Evolutionary conservation across 805 yeast species (phyloP).

Genomic region (Candida silvatica): DNA sequence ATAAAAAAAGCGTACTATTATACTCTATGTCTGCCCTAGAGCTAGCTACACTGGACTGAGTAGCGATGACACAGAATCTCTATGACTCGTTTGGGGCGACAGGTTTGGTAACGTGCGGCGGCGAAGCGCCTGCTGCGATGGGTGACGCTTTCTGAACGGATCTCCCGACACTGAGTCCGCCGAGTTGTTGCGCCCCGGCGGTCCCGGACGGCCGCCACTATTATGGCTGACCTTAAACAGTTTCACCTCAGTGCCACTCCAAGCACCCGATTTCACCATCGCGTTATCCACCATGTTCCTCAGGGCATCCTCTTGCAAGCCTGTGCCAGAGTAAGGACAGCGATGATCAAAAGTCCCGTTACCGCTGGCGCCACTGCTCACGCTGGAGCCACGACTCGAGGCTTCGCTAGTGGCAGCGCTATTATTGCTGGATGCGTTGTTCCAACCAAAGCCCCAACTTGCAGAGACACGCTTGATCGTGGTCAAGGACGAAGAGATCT

Average conservation of each 20-base stretch:
- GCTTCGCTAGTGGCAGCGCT: neutral
- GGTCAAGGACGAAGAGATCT: conserved; percentile 24
- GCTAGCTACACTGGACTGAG: no score
- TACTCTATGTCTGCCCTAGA: conserved; percentile 1
- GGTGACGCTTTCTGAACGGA: neutral
- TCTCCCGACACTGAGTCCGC: neutral
- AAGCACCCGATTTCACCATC: conserved; percentile 25
- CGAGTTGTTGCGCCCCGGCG: no score
- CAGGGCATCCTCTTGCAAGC: conserved; percentile 9
- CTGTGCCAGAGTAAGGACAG: conserved; percentile 7
- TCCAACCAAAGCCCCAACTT: conserved; percentile 23
- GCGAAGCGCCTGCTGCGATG: neutral
- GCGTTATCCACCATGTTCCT: conserved; percentile 6
- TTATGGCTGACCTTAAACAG: conserved; percentile 29
- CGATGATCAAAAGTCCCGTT: neutral
- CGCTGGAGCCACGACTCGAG: neutral
- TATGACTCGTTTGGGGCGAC: conserved; percentile 10
- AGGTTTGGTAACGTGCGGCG: neutral
- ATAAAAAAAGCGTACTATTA: no score
- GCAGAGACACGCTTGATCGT: conserved; percentile 26
- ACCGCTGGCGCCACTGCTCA: neutral
- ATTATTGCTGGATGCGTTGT: neutral
- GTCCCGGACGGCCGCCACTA: neutral
- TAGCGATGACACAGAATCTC: conserved; percentile 14
- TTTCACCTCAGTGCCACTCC: conserved; percentile 35